Evolutionary conservation across 208 protist genomes (phyloP).

Genomic region (Acanthamoeba castellanii): DNA sequence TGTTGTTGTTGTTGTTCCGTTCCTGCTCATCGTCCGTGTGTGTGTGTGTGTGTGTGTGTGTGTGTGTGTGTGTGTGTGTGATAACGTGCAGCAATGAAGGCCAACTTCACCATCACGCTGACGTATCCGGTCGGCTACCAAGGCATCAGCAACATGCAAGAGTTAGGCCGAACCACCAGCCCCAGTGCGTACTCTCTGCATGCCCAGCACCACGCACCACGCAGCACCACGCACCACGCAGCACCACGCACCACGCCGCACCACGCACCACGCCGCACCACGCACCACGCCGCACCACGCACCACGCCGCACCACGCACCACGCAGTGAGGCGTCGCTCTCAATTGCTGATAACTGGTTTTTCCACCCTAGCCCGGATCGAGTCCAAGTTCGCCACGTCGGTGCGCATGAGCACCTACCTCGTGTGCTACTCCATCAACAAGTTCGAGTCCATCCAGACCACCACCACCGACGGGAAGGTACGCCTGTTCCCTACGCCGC

Average conservation of each 20-base stretch:
- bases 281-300: no score
- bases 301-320: neutral
- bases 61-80: neutral
- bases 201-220: neutral
- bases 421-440: constrained; percentile 94
- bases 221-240: neutral
- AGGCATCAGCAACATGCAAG: constrained; percentile 79
- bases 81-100: constrained; percentile 70
- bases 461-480: constrained; percentile 65
- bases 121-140: neutral
- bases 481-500: neutral
- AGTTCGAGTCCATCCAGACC: constrained; percentile 92
- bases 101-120: constrained; percentile 79
- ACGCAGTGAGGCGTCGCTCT: neutral
- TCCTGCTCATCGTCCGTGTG: no score
- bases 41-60: neutral
- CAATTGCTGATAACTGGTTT: no score
- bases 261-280: neutral
- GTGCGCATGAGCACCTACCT: constrained; percentile 97
- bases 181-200: neutral
- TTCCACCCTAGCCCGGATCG: neutral
- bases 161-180: neutral
- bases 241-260: no score
- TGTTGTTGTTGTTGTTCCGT: no score
- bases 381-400: constrained; percentile 90